Evolutionary conservation across 768 basidiomycete species (phyloP), one percentile per base, ranked within the genome.

Genomic region (Hygrophorus pudorinus): DNA sequence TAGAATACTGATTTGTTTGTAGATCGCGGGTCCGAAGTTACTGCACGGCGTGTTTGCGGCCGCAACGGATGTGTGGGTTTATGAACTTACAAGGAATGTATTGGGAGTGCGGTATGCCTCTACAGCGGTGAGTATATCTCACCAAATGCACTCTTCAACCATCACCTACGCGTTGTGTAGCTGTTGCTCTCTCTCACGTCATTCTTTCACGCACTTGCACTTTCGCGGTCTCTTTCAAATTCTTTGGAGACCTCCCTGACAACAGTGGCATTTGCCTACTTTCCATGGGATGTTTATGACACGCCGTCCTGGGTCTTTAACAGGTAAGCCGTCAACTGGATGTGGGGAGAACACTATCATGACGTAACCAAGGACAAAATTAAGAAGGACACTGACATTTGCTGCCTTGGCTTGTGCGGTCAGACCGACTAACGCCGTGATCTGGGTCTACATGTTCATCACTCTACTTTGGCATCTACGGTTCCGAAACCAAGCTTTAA

Each of bases 171-270:
- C 11, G 13, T 30, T 18, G 9, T 36, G 13, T 50, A 97, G 92
- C 62, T 82, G 30, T 70, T 91, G 47, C 59, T 98, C 30, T 88
- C 90, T 20, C 56, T 94, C 41, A 78, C 82, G 1, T 93, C 88
- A 4, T 78, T 94, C 56, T 98, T 97, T 65, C 77, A 98, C 61
- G 78, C 76, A 0, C 70, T 93, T 42, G 75, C 87, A 1, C 67
- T 96, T 18, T 85, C 92, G 3, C 76, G 96, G 29, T 87, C 92
- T 1, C 65, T 98, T 42, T 93, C 90, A 24, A 99, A 97, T 58
- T 93, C 91, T 10, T 64, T 93, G 20, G 96, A 99, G 57, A 91
- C 91, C 0, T 79, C 88, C 0, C 63, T 98, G 34, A 85, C 86
- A 0, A 80, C 80, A 0, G 62, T 84, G 33, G 93, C 92, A 1